Conservation (phyloP, 192 early-diverging fungal genomes). For the Phlyctochytrium planicorne region DNA sequence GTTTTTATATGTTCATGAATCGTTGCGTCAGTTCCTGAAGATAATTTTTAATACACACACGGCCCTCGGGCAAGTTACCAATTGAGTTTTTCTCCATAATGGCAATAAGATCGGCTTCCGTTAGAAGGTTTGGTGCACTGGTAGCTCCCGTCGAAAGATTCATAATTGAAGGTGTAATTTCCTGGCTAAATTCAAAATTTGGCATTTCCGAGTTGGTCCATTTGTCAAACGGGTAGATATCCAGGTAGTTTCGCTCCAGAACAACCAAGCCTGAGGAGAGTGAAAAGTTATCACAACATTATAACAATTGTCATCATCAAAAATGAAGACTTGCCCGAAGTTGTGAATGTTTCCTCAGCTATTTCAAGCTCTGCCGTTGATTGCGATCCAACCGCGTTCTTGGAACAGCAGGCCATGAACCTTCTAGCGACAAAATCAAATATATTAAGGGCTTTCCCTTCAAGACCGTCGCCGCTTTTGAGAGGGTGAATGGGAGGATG, state of each 20-base stretch:
- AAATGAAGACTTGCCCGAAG: conserved; percentile 49
- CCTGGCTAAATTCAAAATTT: conserved; percentile 64
- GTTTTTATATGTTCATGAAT: conserved; percentile 96
- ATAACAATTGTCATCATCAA: conserved; percentile 13
- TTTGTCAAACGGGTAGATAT: conserved; percentile 88
- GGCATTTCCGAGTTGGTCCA: conserved; percentile 80
- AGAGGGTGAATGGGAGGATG: conserved; percentile 98
- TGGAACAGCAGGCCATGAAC: conserved; percentile 91
- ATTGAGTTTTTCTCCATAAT: conserved; percentile 94
- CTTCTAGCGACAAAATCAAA: conserved; percentile 87
- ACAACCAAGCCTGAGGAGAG: conserved; percentile 69
- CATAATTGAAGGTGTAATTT: conserved; percentile 65
- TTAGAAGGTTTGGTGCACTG: conserved; percentile 70
- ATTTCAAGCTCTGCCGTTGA: conserved; percentile 73
- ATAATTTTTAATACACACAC: not conserved
- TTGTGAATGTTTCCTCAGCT: conserved; percentile 71
- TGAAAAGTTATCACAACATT: not conserved
- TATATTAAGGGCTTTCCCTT: conserved; percentile 67
- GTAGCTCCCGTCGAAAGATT: conserved; percentile 71
- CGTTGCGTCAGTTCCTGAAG: conserved; percentile 89
- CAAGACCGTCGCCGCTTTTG: conserved; percentile 47
- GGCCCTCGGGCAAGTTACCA: conserved; percentile 46
- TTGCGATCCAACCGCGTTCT: conserved; percentile 83
- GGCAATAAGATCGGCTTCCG: conserved; percentile 82
- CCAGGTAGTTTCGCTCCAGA: conserved; percentile 83